Evolutionary conservation across 2,329 filamentous ascomycete genomes (phyloP), one percentile per base, ranked within the genome.

Genomic region (Penicillium sp.): DNA sequence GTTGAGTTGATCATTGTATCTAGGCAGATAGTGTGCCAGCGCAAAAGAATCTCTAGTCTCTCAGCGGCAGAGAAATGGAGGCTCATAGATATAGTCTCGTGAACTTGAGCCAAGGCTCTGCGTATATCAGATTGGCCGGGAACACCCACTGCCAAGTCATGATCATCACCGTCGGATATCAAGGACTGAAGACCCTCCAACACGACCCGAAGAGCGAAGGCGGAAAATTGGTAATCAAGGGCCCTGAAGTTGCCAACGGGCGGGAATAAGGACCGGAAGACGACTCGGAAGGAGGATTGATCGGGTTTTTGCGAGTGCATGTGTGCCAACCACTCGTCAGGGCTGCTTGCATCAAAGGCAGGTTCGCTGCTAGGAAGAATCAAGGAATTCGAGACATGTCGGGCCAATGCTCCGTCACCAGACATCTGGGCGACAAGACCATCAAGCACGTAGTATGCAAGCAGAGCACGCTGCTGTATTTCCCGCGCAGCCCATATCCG

Each of bases 1-100:
- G 75, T 73, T 0, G 76, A 76, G 56, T 75, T 71, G 22, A 74
- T 70, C 64, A 73, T 72, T 0, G 71, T 70, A 55, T 79, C 75
- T 1, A 79, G 70, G 35, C 76, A 78, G 26, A 78, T 73, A 1
- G 75, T 71, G 46, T 79, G 77, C 76, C 77, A 79, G 33, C 76
- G 72, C 0, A 79, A 62, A 7, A 78, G 66, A 0, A 75, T 68
- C 53, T 78, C 76, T 1, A 76, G 66, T 29, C 70, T 62, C 48
- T 79, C 77, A 0, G 68, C 64, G 2, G 68, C 62, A 2, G 70
- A 70, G 26, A 76, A 67, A 40, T 71, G 69, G 4, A 69, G 67
- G 56, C 69, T 75, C 58, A 67, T 67, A 1, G 66, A 67, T 23
- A 78, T 76, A 11, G 67, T 72, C 35, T 73, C 69, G 51, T 78